These are phyloP conservation scores for Aquilaria yunnanensis DNA, from an alignment of 345 rosid species.

Conservation along the genomic window DNA sequence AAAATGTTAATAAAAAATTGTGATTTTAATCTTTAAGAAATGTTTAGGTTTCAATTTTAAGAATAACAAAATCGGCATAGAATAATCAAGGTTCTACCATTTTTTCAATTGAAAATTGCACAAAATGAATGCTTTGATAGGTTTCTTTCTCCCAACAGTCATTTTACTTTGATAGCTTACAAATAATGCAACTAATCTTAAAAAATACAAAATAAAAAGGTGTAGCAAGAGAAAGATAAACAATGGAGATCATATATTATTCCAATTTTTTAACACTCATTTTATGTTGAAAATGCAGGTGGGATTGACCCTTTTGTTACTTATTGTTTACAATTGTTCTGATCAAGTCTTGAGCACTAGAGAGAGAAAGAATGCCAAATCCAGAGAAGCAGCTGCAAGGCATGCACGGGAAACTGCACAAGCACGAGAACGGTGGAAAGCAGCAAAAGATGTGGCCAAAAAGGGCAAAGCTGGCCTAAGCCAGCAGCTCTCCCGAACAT, in stretches of 20 bases:
- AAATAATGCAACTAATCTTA: too few relatives aligned
- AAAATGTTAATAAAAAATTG: slow-evolving; percentile 2
- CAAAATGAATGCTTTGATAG: too few relatives aligned
- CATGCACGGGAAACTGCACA: slow-evolving; percentile 82
- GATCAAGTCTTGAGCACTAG: slow-evolving; percentile 62
- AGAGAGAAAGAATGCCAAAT: slow-evolving; percentile 51
- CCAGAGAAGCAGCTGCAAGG: slow-evolving; percentile 74
- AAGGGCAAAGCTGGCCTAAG: slow-evolving; percentile 48
- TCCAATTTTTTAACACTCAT: neutral
- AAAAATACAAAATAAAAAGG: too few relatives aligned
- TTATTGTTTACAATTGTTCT: slow-evolving; percentile 58
- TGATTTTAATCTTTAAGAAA: slow-evolving; percentile 4
- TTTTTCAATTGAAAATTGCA: too few relatives aligned
- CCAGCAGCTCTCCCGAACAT: slow-evolving; percentile 55
- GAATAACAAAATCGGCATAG: too few relatives aligned
- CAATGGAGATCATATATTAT: too few relatives aligned
- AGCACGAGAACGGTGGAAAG: slow-evolving; percentile 87
- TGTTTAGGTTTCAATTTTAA: too few relatives aligned
- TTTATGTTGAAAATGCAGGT: slow-evolving; percentile 37
- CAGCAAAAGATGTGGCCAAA: slow-evolving; percentile 54
- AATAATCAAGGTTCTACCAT: too few relatives aligned
- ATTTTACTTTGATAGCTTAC: too few relatives aligned
- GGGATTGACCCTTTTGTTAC: slow-evolving; percentile 39
- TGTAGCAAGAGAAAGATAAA: too few relatives aligned
- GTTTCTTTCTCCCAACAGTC: too few relatives aligned